Conservation (phyloP, 352 stramenopile genomes). For the Phytophthora uliginosa region DNA sequence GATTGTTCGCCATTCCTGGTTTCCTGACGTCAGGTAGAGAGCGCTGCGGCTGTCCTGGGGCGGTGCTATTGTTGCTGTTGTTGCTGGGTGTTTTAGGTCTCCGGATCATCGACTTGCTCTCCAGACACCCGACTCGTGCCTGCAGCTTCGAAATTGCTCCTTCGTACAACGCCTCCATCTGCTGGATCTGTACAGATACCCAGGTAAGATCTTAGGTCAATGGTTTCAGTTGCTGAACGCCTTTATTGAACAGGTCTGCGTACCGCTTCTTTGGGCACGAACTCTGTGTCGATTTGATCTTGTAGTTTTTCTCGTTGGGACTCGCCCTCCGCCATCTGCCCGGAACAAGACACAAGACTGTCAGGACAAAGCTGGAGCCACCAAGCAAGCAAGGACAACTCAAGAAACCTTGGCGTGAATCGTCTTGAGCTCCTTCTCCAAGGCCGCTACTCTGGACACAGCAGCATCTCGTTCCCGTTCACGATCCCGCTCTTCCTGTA, state of each 20-base stretch:
- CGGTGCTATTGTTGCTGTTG: conserved; percentile 35
- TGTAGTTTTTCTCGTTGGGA: conserved; percentile 43
- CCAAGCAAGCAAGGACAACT: background rate
- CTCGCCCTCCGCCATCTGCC: conserved; percentile 47
- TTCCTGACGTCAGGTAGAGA: conserved; percentile 37
- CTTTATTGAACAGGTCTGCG: background rate
- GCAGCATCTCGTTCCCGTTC: conserved; percentile 51
- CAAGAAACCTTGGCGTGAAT: conserved; percentile 48
- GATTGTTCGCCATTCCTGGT: conserved; percentile 24
- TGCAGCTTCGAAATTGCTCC: conserved; percentile 80
- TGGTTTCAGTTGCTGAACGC: background rate
- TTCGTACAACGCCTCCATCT: conserved; percentile 83
- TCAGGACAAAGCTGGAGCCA: background rate
- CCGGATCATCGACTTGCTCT: conserved; percentile 49
- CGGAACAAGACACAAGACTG: background rate
- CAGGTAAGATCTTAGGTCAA: conserved; percentile 1
- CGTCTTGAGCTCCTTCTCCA: conserved; percentile 45
- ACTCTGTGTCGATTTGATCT: conserved; percentile 61
- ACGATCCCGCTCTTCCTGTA: conserved; percentile 65
- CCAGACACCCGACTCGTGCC: conserved; percentile 63
- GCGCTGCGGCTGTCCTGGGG: conserved; percentile 21
- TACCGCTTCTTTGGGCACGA: conserved; percentile 64
- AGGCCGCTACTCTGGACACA: conserved; percentile 4
- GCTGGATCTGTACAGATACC: conserved; percentile 52
- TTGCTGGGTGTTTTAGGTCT: conserved; percentile 37